Base-by-base conservation (phyloP, 2,329 filamentous ascomycete species). In the Penicillium glabrum region DNA sequence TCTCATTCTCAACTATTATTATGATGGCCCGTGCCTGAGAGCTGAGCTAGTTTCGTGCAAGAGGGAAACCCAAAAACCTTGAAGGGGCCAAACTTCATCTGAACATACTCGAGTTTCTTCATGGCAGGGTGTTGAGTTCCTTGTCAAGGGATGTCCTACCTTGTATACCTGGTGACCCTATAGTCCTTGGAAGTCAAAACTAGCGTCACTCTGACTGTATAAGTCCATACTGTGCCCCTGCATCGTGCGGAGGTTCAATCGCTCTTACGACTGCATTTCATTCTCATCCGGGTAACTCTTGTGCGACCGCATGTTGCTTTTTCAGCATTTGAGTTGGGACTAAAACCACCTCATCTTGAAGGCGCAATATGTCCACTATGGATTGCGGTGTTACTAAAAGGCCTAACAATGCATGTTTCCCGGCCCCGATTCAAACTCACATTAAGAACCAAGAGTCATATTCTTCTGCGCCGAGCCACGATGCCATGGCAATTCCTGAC, bases 81-180 rank as follows among this genome's bases (percentile, higher is more conserved):
- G 63, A 72, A 72, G 65, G 69, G 57, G 59, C 41, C 48, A 46
- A 57, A 46, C 27, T 45, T 31, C 54, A 46, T 48, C 49, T 57
- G 33, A 46, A 57, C 58, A 60, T 65, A 50, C 62, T 52, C 50
- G 54, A 58, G 47, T 41, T 61, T 61, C 53, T 53, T 53, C 37
- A 62, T 60, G 56, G 59, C 60, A 62, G 57, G 61, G 54, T 60
- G 51, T 46, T 51, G 23, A 27, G 46, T 54, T 62, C 44, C 61
- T 56, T 64, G 60, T 59, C 69, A 72, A 73, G 71, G 71, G 69
- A 67, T 73, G 60, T 61, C 50, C 61, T 58, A 33, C 56, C 46
- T 46, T 57, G 51, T 46, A 21, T 46, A 23, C 60, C 60, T 54
- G 56, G 57, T 63, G 56, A 64, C 56, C 60, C 53, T 61, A 49